Conservation (phyloP, 257 asterid genomes). For the Capsicum pubescens region DNA sequence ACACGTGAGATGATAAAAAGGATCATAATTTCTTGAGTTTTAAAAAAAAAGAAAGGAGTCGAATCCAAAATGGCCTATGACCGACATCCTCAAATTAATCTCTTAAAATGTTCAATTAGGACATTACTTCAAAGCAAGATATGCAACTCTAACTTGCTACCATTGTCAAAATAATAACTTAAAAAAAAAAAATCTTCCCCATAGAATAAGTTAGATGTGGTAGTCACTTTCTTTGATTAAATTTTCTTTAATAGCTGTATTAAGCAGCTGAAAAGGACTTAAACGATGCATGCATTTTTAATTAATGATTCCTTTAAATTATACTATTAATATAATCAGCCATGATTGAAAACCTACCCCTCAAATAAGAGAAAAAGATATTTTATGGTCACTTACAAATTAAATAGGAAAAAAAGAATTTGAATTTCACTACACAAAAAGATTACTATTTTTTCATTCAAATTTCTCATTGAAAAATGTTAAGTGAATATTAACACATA, state of each 20-base stretch:
- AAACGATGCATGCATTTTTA: neutral
- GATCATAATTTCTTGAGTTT: no score
- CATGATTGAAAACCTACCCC: neutral
- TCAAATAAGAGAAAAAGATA: neutral
- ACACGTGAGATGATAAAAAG: no score
- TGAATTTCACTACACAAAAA: no score
- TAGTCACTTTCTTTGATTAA: neutral
- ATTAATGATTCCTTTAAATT: neutral
- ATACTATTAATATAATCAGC: neutral
- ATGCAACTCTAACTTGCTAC: conserved; percentile 14
- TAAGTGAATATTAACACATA: no score
- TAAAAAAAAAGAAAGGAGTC: no score
- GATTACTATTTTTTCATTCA: no score
- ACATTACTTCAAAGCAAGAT: neutral
- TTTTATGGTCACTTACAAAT: neutral
- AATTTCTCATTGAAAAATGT: no score
- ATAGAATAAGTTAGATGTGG: neutral
- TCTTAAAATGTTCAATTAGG: conserved; percentile 12
- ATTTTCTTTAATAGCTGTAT: conserved; percentile 1
- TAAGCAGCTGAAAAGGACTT: neutral
- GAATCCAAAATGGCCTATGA: no score
- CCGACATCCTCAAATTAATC: neutral
- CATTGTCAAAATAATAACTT: neutral
- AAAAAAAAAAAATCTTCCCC: neutral
- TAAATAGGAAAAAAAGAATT: neutral